Conservation (phyloP, 2,329 filamentous ascomycete genomes). For the Colletotrichum cuscutae region DNA sequence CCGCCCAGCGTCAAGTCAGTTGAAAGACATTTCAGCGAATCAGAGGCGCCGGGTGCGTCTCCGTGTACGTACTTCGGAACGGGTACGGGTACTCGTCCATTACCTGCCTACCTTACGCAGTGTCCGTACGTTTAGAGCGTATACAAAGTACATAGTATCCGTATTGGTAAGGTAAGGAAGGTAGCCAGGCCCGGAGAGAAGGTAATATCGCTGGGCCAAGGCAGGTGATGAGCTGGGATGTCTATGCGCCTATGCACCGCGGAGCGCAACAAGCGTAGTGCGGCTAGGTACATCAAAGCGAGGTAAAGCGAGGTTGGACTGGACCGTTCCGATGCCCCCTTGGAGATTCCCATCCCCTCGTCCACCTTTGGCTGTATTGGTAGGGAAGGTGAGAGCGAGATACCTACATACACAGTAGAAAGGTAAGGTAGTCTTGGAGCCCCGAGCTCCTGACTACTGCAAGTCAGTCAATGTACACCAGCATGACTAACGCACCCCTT, state of each 20-base stretch:
- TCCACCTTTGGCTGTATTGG: neutral
- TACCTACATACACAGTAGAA: too few relatives aligned
- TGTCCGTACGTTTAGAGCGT: too few relatives aligned
- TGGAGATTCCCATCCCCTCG: neutral
- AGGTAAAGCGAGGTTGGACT: neutral
- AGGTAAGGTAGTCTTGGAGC: too few relatives aligned
- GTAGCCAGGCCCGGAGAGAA: neutral
- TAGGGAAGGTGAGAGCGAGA: neutral
- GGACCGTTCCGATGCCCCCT: neutral
- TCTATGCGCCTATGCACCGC: neutral
- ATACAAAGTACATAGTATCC: too few relatives aligned
- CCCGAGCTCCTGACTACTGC: constrained; percentile 16
- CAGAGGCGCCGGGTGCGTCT: neutral
- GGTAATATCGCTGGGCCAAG: neutral
- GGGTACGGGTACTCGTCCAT: neutral
- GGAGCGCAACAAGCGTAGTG: neutral
- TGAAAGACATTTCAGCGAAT: constrained; percentile 3
- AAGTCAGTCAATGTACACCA: neutral
- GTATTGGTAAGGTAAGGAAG: too few relatives aligned
- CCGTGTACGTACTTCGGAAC: neutral
- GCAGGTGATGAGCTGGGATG: neutral
- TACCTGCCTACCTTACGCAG: neutral
- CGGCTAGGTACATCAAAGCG: neutral
- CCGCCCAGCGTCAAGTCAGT: constrained; percentile 13
- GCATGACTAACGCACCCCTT: constrained; percentile 20